A percentile compares a stretch with the other conserved stretches of the same genome.
Evolutionary conservation across 2,329 filamentous ascomycete species (phyloP).

Genomic region (Colletotrichum karsti): DNA sequence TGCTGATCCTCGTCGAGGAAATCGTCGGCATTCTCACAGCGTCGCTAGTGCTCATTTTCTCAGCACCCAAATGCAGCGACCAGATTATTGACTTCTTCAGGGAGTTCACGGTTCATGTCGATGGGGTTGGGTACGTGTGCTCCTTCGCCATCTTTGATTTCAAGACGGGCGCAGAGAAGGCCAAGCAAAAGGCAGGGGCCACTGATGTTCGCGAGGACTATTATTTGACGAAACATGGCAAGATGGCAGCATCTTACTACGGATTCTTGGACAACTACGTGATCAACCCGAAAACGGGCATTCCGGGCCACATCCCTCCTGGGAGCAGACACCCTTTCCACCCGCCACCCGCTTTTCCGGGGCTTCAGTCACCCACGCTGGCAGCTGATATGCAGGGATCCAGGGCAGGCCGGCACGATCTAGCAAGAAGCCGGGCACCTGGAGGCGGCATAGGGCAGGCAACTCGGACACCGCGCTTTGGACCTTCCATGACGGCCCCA

Average conservation of each 20-base stretch:
- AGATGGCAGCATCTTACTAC: conserved; percentile 97
- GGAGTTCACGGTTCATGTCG: conserved; percentile 96
- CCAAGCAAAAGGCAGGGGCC: conserved; percentile 45
- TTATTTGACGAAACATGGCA: conserved; percentile 93
- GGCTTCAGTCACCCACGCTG: conserved; percentile 69
- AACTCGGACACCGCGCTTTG: conserved; percentile 52
- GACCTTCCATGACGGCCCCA: conserved; percentile 55
- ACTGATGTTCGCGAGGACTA: conserved; percentile 86
- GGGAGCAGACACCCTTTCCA: conserved; percentile 70
- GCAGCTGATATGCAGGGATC: conserved; percentile 65
- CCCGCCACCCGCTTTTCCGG: conserved; percentile 79
- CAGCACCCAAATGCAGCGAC: conserved; percentile 87
- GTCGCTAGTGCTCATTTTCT: conserved; percentile 87
- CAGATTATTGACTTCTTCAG: conserved; percentile 97
- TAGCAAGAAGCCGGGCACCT: conserved; percentile 49
- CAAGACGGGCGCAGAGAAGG: conserved; percentile 75
- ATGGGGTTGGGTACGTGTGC: conserved; percentile 94
- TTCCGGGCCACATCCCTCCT: conserved; percentile 67
- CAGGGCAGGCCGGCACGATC: conserved; percentile 55
- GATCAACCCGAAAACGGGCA: conserved; percentile 74
- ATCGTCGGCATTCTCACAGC: conserved; percentile 92
- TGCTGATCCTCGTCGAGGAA: conserved; percentile 92
- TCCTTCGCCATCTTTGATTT: conserved; percentile 98
- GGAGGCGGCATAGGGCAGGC: conserved; percentile 41
- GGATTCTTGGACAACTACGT: conserved; percentile 95